phyloP scores from a whole-genome alignment of 2,329 filamentous ascomycete species.

The Pezicula rhizophila region DNA sequence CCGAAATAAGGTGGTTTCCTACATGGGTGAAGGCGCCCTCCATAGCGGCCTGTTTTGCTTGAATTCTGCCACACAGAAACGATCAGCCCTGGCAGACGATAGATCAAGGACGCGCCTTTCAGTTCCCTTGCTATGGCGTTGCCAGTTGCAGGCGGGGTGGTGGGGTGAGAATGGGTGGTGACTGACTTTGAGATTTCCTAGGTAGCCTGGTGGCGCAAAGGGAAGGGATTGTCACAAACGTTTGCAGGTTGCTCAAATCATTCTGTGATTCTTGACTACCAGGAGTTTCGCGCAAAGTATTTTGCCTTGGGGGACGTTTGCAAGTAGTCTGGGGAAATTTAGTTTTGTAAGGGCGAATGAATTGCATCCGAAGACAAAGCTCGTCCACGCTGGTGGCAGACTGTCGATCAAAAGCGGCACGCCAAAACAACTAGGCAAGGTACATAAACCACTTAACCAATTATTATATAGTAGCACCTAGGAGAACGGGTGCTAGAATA shows the following conservation, averaged over 20 bases:
- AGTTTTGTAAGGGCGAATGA: conserved; percentile 6
- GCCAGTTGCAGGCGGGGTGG: conserved; percentile 1
- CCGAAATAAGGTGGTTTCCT: conserved; percentile 79
- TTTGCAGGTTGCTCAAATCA: background rate
- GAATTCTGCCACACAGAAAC: conserved; percentile 8
- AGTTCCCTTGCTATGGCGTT: background rate
- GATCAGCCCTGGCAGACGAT: conserved; percentile 4
- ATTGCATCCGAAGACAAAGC: too few relatives aligned
- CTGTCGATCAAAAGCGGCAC: background rate
- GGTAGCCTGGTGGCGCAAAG: conserved; percentile 26
- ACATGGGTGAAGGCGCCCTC: conserved; percentile 85
- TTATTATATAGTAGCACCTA: too few relatives aligned
- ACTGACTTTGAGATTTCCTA: conserved; percentile 11
- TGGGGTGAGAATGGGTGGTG: conserved; percentile 3
- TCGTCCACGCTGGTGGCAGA: too few relatives aligned
- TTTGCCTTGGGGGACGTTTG: conserved; percentile 1
- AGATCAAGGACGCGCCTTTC: background rate
- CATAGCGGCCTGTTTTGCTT: conserved; percentile 42
- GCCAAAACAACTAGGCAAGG: too few relatives aligned
- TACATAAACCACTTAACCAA: too few relatives aligned
- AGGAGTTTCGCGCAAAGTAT: too few relatives aligned
- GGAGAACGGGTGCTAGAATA: too few relatives aligned
- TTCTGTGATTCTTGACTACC: too few relatives aligned
- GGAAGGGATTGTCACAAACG: conserved; percentile 10
- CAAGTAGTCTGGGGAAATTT: conserved; percentile 3